Conservation (phyloP, 2,329 filamentous ascomycete genomes). For the Monilinia polystroma region DNA sequence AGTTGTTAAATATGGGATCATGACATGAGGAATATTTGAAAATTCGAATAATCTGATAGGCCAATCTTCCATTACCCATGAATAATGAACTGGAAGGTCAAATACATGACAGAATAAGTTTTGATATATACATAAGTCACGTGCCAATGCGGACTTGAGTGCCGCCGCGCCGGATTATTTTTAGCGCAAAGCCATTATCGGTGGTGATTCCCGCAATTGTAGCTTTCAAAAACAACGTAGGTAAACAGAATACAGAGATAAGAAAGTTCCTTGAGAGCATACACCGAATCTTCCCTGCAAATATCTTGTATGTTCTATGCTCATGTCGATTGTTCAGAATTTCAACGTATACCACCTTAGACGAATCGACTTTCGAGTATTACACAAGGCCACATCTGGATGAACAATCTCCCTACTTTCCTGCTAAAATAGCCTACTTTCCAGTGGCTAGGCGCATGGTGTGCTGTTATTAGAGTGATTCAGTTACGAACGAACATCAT, state of each 20-base stretch:
- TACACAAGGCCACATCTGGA: slow-evolving; percentile 14
- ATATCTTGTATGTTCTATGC: slow-evolving; percentile 20
- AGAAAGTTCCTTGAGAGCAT: neutral
- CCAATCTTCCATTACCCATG: neutral
- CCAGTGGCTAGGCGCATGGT: slow-evolving; percentile 41
- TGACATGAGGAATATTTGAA: neutral
- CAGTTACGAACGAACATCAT: slow-evolving; percentile 31
- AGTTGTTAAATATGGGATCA: neutral
- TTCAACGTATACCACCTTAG: slow-evolving; percentile 10
- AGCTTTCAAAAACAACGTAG: slow-evolving; percentile 3
- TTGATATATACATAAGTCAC: neutral
- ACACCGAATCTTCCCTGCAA: neutral
- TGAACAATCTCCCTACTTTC: slow-evolving; percentile 14
- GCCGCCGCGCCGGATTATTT: slow-evolving; percentile 15
- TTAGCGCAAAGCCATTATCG: slow-evolving; percentile 18
- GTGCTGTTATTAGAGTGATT: slow-evolving; percentile 45
- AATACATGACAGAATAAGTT: neutral
- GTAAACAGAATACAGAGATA: neutral
- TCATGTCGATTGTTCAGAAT: slow-evolving; percentile 29
- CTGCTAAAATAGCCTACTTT: neutral
- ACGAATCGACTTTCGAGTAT: slow-evolving; percentile 20
- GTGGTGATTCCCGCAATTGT: slow-evolving; percentile 1
- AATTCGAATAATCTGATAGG: neutral
- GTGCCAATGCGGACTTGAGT: neutral
- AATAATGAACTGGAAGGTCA: neutral